phyloP scores from a whole-genome alignment of 805 yeast species.

The Starmera amethionina region DNA sequence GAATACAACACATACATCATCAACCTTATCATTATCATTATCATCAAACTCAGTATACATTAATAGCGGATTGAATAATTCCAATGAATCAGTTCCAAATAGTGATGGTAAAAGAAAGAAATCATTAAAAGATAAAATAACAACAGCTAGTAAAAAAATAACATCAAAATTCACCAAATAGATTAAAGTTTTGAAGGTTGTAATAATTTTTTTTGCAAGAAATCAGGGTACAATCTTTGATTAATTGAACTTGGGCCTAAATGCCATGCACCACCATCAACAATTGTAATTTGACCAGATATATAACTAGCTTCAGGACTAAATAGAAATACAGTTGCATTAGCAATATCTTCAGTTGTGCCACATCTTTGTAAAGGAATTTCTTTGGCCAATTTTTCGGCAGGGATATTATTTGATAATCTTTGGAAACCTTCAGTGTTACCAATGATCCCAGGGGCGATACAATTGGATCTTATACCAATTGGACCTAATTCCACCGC shows the following conservation, averaged over 20 bases:
- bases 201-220: slow-evolving; percentile 20
- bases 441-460: slow-evolving; percentile 88
- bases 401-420: slow-evolving; percentile 35
- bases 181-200: slow-evolving; percentile 28
- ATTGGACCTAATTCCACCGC: slow-evolving; percentile 90
- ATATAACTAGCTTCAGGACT: slow-evolving; percentile 75
- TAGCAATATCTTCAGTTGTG: slow-evolving; percentile 69
- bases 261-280: slow-evolving; percentile 92
- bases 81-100: too few relatives aligned
- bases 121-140: slow-evolving; percentile 8
- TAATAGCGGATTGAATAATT: too few relatives aligned
- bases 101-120: not conserved
- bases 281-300: slow-evolving; percentile 69
- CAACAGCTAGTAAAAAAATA: slow-evolving; percentile 18
- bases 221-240: slow-evolving; percentile 33
- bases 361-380: slow-evolving; percentile 61
- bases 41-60: too few relatives aligned
- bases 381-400: slow-evolving; percentile 29
- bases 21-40: too few relatives aligned
- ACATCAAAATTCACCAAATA: slow-evolving; percentile 11
- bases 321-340: slow-evolving; percentile 74
- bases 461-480: slow-evolving; percentile 73
- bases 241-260: slow-evolving; percentile 36
- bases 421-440: slow-evolving; percentile 81
- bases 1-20: too few relatives aligned